Evolutionary conservation across 768 basidiomycete species (phyloP).

Genomic region (Boletellus emodensis): DNA sequence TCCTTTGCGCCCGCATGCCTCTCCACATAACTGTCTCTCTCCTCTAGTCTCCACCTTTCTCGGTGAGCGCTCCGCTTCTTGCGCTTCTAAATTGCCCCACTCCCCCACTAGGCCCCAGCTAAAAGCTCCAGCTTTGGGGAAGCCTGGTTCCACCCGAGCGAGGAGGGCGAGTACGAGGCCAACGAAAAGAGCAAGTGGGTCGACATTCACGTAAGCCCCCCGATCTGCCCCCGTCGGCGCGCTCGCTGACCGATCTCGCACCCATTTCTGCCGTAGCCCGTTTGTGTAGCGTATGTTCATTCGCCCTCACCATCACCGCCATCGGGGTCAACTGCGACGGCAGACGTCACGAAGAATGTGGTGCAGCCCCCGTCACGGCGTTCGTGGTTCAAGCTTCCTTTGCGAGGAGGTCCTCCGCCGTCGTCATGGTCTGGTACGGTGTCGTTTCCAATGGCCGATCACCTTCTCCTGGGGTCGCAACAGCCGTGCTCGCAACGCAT

Average conservation of each 20-base stretch:
- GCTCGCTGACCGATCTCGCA: not conserved
- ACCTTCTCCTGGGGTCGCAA: conserved; percentile 4
- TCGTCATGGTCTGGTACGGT: conserved; percentile 7
- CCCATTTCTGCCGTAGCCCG: conserved; percentile 15
- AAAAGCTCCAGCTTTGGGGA: conserved; percentile 33
- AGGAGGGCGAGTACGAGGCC: conserved; percentile 9
- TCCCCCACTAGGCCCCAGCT: conserved; percentile 17
- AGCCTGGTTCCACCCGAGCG: conserved; percentile 15
- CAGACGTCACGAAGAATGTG: not conserved
- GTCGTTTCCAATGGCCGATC: not conserved
- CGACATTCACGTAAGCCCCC: conserved; percentile 24
- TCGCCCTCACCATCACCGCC: not conserved
- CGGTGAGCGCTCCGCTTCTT: conserved; percentile 17
- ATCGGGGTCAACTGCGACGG: not conserved
- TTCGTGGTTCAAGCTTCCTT: conserved; percentile 19
- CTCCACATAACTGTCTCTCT: conserved; percentile 2
- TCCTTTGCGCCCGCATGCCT: not conserved
- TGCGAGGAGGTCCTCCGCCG: conserved; percentile 4
- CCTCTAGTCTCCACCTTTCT: conserved; percentile 31
- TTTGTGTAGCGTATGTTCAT: conserved; percentile 20
- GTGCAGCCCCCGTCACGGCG: conserved; percentile 5
- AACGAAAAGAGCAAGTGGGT: conserved; percentile 26
- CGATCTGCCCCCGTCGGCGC: not conserved
- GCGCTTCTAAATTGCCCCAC: not conserved
- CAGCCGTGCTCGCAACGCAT: conserved; percentile 25